Conservation (phyloP, 2,329 filamentous ascomycete species). For the Ophiocordyceps australis region DNA sequence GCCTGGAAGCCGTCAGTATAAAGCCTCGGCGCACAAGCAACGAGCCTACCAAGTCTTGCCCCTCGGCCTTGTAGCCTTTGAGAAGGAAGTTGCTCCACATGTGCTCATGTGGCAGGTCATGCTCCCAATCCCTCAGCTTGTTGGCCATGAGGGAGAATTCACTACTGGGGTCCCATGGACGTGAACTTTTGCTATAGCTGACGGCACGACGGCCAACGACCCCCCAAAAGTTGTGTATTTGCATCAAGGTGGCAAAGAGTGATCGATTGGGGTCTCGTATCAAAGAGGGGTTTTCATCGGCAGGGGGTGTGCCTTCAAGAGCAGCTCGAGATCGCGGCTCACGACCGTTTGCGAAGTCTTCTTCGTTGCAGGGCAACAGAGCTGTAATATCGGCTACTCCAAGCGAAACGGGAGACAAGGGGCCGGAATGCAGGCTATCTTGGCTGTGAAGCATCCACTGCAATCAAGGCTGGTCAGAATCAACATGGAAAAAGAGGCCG, state of each 20-base stretch:
- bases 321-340: constrained; percentile 31
- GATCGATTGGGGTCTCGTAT: constrained; percentile 25
- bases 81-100: constrained; percentile 24
- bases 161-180: constrained; percentile 27
- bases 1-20: too few relatives aligned
- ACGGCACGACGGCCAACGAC: constrained; percentile 28
- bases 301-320: constrained; percentile 32
- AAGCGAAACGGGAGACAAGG: constrained; percentile 29
- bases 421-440: constrained; percentile 36
- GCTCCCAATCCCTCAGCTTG: constrained; percentile 28
- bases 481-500: neutral
- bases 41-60: constrained; percentile 30
- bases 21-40: too few relatives aligned
- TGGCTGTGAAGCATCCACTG: constrained; percentile 43
- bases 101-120: constrained; percentile 25
- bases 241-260: constrained; percentile 35
- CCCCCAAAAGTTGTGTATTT: constrained; percentile 36
- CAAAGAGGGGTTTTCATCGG: constrained; percentile 23
- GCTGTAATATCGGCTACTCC: constrained; percentile 33
- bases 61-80: constrained; percentile 25
- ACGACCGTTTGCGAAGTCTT: constrained; percentile 27
- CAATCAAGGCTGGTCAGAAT: too few relatives aligned
- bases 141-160: constrained; percentile 25
- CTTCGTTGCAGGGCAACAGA: constrained; percentile 32
- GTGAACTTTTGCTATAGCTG: constrained; percentile 20